phyloP scores from a whole-genome alignment of 2,329 filamentous ascomycete genomes.

The Paecilomyces sp. region DNA sequence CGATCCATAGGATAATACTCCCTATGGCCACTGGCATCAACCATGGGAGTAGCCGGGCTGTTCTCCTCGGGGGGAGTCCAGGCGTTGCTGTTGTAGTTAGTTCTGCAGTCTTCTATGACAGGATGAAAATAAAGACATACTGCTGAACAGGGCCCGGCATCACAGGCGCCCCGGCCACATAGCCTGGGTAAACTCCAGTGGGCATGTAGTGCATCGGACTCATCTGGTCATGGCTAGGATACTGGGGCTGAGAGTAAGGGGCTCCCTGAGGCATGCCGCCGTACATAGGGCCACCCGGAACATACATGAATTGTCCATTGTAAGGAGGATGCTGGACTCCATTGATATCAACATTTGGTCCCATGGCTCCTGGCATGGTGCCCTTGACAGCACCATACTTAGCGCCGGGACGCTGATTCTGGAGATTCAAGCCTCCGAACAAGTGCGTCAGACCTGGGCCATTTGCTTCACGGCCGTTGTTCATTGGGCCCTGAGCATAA shows the following conservation, averaged over 20 bases:
- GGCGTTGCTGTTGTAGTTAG: conserved; percentile 28
- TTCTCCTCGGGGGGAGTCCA: conserved; percentile 38
- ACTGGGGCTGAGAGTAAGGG: conserved; percentile 20
- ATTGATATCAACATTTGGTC: conserved; percentile 9
- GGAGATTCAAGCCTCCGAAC: conserved; percentile 19
- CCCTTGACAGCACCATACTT: conserved; percentile 22
- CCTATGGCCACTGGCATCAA: conserved; percentile 51
- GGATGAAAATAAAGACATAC: conserved; percentile 30
- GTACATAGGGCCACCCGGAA: conserved; percentile 27
- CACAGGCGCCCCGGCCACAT: conserved; percentile 25
- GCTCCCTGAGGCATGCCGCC: conserved; percentile 20
- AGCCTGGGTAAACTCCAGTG: conserved; percentile 28
- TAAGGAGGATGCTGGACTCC: conserved; percentile 10
- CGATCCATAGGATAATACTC: conserved; percentile 57
- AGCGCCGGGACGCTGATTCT: conserved; percentile 17
- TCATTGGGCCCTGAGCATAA: conserved; percentile 13
- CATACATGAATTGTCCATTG: conserved; percentile 20
- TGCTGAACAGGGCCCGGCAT: conserved; percentile 22
- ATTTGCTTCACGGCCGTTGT: conserved; percentile 11
- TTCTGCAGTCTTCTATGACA: conserved; percentile 25
- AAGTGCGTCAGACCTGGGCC: conserved; percentile 14
- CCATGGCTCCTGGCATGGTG: conserved; percentile 16
- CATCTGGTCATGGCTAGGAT: conserved; percentile 25
- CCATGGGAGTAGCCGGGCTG: conserved; percentile 56
- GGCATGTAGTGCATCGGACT: conserved; percentile 29